Conservation (phyloP, 345 rosid genomes). For the Arabidopsis suecica region DNA sequence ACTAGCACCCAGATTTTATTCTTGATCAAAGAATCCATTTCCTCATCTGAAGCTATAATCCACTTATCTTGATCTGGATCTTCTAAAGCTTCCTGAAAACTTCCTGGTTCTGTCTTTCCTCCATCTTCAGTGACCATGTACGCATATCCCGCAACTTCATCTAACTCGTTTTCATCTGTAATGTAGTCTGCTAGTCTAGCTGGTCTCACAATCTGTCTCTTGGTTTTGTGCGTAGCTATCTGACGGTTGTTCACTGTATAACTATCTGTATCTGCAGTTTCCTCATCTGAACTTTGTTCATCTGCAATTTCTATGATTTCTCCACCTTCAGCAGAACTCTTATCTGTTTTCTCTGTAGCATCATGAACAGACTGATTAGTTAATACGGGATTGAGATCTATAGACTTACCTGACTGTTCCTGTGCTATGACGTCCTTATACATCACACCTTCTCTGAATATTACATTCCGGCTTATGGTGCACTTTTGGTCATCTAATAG, state of each 20-base stretch:
- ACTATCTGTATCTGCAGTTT: too few species aligned
- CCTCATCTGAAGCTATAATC: not conserved
- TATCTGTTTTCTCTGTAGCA: too few species aligned
- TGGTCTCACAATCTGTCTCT: too few species aligned
- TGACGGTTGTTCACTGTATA: too few species aligned
- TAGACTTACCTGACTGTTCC: not conserved
- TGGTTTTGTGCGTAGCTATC: too few species aligned
- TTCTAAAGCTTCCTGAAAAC: not conserved
- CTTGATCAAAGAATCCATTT: not conserved
- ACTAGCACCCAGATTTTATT: too few species aligned
- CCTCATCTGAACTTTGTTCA: too few species aligned
- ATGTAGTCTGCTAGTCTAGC: too few species aligned
- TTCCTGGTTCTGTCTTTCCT: not conserved
- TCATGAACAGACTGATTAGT: too few species aligned
- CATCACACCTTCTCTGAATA: not conserved
- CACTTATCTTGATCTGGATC: not conserved
- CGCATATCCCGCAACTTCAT: not conserved
- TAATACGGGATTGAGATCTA: too few species aligned
- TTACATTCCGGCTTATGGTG: not conserved
- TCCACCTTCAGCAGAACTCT: too few species aligned
- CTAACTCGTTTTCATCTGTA: not conserved
- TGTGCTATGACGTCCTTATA: not conserved
- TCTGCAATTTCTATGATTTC: too few species aligned
- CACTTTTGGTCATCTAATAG: not conserved
- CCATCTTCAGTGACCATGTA: not conserved